Evolutionary conservation across 164 flowering plant genomes (phyloP).

Genomic region (Stephania japonica): DNA sequence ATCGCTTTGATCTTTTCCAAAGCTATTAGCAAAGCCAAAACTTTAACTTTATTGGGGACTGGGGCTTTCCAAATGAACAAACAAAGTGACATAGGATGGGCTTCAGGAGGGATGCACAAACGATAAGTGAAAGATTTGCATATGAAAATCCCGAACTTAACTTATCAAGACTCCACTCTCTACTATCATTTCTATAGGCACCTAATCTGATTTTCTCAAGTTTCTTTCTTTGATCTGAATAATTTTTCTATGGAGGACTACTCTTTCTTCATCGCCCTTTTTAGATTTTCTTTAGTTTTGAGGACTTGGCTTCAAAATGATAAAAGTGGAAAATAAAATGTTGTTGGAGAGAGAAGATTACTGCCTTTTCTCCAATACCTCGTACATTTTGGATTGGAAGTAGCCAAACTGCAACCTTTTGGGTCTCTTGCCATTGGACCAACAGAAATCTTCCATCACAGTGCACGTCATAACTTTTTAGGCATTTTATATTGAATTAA

Average conservation of each 20-base stretch:
- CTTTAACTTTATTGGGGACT: too few species aligned
- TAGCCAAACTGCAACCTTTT: background rate
- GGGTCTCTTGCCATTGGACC: background rate
- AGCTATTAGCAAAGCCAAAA: too few species aligned
- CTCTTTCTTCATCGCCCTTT: background rate
- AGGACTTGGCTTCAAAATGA: background rate
- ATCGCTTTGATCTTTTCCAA: too few species aligned
- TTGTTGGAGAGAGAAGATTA: background rate
- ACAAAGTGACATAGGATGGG: too few species aligned
- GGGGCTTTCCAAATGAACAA: too few species aligned
- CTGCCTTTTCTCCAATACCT: background rate
- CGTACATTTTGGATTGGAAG: background rate
- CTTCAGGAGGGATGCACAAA: too few species aligned
- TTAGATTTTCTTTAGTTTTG: background rate
- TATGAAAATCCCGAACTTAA: too few species aligned
- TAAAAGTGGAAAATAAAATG: background rate
- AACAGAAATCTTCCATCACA: background rate
- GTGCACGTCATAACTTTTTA: background rate
- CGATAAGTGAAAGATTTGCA: too few species aligned
- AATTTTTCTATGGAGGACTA: background rate
- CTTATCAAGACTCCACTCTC: too few species aligned
- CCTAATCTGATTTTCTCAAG: too few species aligned
- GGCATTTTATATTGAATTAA: background rate
- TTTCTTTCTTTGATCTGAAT: background rate
- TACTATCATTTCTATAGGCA: too few species aligned